phyloP scores from a whole-genome alignment of 441 rosid genomes.

The Populus hybrid region DNA sequence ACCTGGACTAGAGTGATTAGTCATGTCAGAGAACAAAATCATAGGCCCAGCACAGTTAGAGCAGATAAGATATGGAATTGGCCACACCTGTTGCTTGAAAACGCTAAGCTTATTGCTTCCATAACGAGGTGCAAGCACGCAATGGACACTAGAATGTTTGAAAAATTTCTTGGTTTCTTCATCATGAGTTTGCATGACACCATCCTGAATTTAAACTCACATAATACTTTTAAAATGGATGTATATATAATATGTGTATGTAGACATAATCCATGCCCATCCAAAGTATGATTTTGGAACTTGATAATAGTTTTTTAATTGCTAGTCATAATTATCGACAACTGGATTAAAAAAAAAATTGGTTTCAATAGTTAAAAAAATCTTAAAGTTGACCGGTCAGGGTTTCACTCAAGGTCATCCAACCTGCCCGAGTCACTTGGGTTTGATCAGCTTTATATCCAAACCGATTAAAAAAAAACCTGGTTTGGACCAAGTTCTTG shows the following conservation, averaged over 20 bases:
- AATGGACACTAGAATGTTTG: conserved; percentile 54
- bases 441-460: neutral
- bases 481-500: neutral
- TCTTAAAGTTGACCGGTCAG: neutral
- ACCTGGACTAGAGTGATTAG: conserved; percentile 56
- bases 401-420: neutral
- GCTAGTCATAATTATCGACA: neutral
- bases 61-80: neutral
- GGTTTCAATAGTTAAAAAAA: neutral
- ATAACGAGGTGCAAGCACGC: conserved; percentile 72
- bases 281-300: neutral
- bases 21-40: conserved; percentile 13
- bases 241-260: neutral
- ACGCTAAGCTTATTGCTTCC: conserved; percentile 73
- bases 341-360: neutral
- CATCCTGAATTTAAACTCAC: conserved; percentile 41
- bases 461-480: no score
- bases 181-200: conserved; percentile 87
- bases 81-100: conserved; percentile 62
- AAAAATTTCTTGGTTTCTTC: conserved; percentile 75
- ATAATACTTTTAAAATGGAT: neutral
- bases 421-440: neutral
- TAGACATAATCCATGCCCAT: neutral
- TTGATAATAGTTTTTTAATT: neutral
- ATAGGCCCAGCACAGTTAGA: conserved; percentile 1